Percentiles rank a stretch among this genome's conserved stretches.
These are phyloP conservation scores for Kuraishia hungarica DNA, from an alignment of 805 yeast genomes.

Conservation along the genomic window DNA sequence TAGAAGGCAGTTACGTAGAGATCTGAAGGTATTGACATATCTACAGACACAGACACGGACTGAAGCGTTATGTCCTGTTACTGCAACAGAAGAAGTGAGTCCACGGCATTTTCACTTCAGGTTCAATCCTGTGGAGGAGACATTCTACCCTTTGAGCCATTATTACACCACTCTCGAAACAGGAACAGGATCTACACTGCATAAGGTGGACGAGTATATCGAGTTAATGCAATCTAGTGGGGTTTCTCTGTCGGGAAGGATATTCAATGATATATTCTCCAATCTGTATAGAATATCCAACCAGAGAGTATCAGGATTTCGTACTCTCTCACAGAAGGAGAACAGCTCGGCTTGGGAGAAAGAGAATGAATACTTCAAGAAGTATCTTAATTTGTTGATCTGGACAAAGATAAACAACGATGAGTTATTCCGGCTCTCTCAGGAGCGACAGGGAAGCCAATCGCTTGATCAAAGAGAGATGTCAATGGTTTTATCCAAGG, in stretches of 20 bases:
- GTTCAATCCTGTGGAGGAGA: not conserved
- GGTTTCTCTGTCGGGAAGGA: not conserved
- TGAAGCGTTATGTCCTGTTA: not conserved
- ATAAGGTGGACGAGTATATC: not conserved
- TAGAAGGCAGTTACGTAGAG: not conserved
- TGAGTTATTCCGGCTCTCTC: not conserved
- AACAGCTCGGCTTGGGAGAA: not conserved
- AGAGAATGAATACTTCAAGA: not conserved
- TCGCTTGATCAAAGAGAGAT: not conserved
- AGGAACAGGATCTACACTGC: not conserved
- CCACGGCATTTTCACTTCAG: not conserved
- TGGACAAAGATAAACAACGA: not conserved
- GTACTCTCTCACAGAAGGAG: not conserved
- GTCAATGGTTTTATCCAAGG: not conserved
- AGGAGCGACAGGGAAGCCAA: not conserved
- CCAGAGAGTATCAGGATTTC: not conserved
- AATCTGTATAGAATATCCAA: too few relatives aligned
- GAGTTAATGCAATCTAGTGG: not conserved
- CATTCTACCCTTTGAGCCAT: not conserved
- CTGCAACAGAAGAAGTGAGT: too few relatives aligned
- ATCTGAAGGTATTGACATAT: not conserved
- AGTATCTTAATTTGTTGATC: not conserved
- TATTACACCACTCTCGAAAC: not conserved
- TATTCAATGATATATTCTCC: not conserved
- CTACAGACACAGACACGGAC: not conserved